phyloP scores from a whole-genome alignment of 352 stramenopile species.

The Pythium periplocum region DNA sequence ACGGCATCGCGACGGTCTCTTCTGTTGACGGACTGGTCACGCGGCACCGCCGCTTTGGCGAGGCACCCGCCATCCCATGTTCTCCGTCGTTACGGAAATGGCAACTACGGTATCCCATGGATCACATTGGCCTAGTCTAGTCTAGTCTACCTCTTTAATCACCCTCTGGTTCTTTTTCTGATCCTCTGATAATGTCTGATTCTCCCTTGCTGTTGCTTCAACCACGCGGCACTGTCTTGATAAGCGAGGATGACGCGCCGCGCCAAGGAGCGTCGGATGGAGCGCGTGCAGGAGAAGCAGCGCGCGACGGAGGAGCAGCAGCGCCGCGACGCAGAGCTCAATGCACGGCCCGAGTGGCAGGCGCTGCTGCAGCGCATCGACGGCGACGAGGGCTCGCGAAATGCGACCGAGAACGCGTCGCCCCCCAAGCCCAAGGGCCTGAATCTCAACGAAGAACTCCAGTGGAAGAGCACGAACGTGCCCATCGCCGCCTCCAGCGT shows the following conservation, averaged over 20 bases:
- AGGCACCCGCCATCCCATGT: neutral
- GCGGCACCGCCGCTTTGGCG: neutral
- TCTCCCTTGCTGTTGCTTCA: too few species aligned
- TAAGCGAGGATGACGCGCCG: constrained; percentile 53
- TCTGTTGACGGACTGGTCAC: neutral
- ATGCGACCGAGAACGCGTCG: neutral
- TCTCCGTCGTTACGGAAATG: constrained; percentile 2
- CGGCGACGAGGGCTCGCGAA: constrained; percentile 12
- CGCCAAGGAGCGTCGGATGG: constrained; percentile 62
- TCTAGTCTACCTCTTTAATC: too few species aligned
- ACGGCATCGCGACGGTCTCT: constrained; percentile 3
- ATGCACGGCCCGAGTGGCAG: constrained; percentile 40
- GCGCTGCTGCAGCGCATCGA: constrained; percentile 61
- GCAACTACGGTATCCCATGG: neutral
- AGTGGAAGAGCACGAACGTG: constrained; percentile 76
- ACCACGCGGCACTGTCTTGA: too few species aligned
- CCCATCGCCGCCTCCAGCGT: constrained; percentile 53
- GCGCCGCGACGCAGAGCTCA: constrained; percentile 37
- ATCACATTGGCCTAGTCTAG: neutral
- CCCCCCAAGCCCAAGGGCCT: constrained; percentile 4
- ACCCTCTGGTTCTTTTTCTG: too few species aligned
- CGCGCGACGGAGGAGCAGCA: constrained; percentile 30
- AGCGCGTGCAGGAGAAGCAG: constrained; percentile 59
- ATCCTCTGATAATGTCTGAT: too few species aligned
- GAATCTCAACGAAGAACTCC: constrained; percentile 42